Evolutionary conservation across 139 green algal genomes (phyloP), one percentile per base, ranked within the genome.

Genomic region (Chlorokybus atmophyticus): DNA sequence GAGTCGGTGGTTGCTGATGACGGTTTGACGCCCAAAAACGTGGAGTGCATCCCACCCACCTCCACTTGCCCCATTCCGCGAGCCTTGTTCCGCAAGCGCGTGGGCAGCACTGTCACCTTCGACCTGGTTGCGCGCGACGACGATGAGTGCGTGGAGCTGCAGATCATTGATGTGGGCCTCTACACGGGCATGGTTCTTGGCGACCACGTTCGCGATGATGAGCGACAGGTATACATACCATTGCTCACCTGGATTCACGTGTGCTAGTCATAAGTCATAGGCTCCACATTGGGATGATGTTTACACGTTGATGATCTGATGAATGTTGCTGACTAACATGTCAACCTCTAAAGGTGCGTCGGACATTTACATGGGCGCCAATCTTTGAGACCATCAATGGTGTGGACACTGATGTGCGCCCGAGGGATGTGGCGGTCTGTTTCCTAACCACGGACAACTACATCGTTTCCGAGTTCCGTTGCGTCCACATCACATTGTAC

Each of bases 71-170:
- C 35, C 10, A 14, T 14, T 10, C 35, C 35, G 35, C 35, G 35
- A 21, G 35, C 35, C 10, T 14, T 10, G 35, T 10, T 44, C 10
- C 10, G 10, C 10, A 10, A 44, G 35, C 35, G 35, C 35, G 14
- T 21, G 35, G 62, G 62, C 32, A 19, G 38, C 27, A 19, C 42
- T 8, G 55, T 65, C 19, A 53, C 23, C 39, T 71, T 71, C 39
- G 14, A 29, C 28, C 55, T 71, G 3, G 39, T 39, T 2, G 62
- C 62, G 23, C 27, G 49, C 21, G 62, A 71, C 57, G n/a, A 54
- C 26, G 62, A 71, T 29, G 7, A 57, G 17, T 71, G 62, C 57
- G 58, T 66, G 29, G 62, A 71, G 62, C 54, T 71, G 3, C 3
- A 40, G 39, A 57, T 71, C 29, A 10, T 29, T 8, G 28, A 66